phyloP scores from a whole-genome alignment of 176 grass and related monocot species.

The Areca catechu region DNA sequence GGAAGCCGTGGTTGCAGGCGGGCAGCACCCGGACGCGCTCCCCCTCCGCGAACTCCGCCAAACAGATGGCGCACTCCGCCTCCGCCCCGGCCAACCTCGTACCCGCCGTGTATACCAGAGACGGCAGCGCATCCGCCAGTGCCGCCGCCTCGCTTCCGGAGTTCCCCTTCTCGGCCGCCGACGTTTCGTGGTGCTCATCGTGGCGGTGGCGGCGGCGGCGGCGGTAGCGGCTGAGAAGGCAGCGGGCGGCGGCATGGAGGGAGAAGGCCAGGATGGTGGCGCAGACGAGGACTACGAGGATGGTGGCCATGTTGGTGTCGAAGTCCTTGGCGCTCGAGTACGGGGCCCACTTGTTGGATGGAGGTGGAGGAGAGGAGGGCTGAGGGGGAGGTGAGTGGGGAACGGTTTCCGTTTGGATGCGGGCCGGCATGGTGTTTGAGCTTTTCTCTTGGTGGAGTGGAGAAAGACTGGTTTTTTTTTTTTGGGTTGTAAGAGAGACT shows the following conservation, averaged over 20 bases:
- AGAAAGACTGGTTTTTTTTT: too few relatives aligned
- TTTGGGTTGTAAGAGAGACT: too few relatives aligned
- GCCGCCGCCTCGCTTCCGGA: slow-evolving; percentile 23
- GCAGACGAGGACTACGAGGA: slow-evolving; percentile 74
- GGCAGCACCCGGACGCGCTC: slow-evolving; percentile 28
- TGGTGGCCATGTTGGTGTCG: slow-evolving; percentile 80
- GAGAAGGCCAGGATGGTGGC: slow-evolving; percentile 67
- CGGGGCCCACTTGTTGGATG: slow-evolving; percentile 37
- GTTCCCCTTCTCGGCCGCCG: not conserved
- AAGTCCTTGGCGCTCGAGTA: slow-evolving; percentile 59
- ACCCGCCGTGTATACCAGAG: slow-evolving; percentile 29
- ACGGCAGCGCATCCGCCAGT: not conserved
- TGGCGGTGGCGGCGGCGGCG: slow-evolving; percentile 21
- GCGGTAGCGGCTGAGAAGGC: slow-evolving; percentile 30
- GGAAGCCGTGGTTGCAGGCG: slow-evolving; percentile 33
- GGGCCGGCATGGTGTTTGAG: too few relatives aligned
- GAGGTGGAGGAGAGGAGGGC: slow-evolving; percentile 16
- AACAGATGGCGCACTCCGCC: slow-evolving; percentile 53
- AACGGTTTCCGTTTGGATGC: too few relatives aligned
- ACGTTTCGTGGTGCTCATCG: not conserved
- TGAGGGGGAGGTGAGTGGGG: slow-evolving; percentile 8
- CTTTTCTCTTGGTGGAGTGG: too few relatives aligned
- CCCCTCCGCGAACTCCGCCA: slow-evolving; percentile 48
- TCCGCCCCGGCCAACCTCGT: slow-evolving; percentile 29
- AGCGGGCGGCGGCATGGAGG: slow-evolving; percentile 65